Conservation (phyloP, 495 filamentous ascomycete genomes). For the Pseudomonodictys pantanalensis region DNA sequence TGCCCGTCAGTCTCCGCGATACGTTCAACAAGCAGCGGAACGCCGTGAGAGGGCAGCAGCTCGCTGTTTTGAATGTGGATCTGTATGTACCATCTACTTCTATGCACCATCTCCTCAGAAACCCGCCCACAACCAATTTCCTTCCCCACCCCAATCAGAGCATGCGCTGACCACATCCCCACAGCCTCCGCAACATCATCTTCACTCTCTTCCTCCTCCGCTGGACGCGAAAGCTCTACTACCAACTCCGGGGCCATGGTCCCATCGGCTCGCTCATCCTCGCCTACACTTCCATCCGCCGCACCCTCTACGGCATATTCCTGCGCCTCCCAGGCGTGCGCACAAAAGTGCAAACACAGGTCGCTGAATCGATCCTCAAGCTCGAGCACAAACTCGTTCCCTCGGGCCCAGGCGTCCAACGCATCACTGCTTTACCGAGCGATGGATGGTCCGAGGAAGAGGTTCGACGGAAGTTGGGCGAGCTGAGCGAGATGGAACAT, state of each 20-base stretch:
- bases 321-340: constrained; percentile 80
- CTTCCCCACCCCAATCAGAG: background rate
- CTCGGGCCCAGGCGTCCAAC: constrained; percentile 64
- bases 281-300: constrained; percentile 64
- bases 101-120: too few species aligned
- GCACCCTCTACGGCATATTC: constrained; percentile 80
- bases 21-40: constrained; percentile 58
- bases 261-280: constrained; percentile 73
- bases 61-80: constrained; percentile 69
- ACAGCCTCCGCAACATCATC: constrained; percentile 78
- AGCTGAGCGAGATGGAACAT: constrained; percentile 81
- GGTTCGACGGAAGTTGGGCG: constrained; percentile 74
- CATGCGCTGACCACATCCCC: constrained; percentile 8
- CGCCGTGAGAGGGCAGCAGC: constrained; percentile 37
- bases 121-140: background rate
- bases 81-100: too few species aligned
- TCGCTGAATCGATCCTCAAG: constrained; percentile 69
- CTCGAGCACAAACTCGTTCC: constrained; percentile 79
- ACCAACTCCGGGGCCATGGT: constrained; percentile 85
- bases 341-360: constrained; percentile 74
- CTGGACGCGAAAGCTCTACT: constrained; percentile 74
- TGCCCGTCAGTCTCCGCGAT: constrained; percentile 64
- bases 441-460: constrained; percentile 81
- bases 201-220: constrained; percentile 88
- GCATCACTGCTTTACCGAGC: constrained; percentile 75